Evolutionary conservation across 768 basidiomycete genomes (phyloP).

Genomic region (Zangia roseola): DNA sequence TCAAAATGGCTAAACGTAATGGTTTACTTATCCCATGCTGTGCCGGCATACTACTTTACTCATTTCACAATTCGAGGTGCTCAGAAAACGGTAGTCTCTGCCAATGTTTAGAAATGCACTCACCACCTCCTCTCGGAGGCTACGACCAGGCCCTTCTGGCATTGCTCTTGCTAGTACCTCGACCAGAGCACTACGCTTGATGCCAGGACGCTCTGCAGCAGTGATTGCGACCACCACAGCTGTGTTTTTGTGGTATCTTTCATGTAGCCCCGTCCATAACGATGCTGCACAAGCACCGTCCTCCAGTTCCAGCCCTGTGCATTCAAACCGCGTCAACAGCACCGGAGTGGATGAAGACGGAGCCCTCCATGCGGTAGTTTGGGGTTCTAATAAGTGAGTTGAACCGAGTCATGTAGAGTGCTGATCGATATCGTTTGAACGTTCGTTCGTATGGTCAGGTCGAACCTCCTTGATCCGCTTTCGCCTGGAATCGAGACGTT

Average conservation of each 20-base stretch:
- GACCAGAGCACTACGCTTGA: slow-evolving; percentile 1
- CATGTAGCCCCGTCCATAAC: slow-evolving; percentile 34
- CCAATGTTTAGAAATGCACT: slow-evolving; percentile 17
- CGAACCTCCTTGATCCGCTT: slow-evolving; percentile 43
- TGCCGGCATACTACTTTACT: too few relatives aligned
- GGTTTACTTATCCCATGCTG: too few relatives aligned
- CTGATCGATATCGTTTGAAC: background rate
- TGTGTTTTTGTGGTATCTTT: slow-evolving; percentile 40
- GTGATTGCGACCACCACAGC: slow-evolving; percentile 24
- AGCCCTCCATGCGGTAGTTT: slow-evolving; percentile 52
- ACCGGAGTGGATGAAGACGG: slow-evolving; percentile 26
- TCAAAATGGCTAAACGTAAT: background rate
- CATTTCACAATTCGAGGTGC: background rate
- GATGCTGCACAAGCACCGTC: slow-evolving; percentile 25
- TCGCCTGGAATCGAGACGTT: slow-evolving; percentile 40
- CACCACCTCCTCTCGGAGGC: slow-evolving; percentile 1
- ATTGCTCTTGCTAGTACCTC: background rate
- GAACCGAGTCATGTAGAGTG: background rate
- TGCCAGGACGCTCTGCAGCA: slow-evolving; percentile 12
- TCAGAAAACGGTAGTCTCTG: background rate
- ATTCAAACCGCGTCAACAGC: slow-evolving; percentile 15
- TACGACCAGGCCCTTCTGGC: slow-evolving; percentile 9
- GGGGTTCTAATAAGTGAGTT: slow-evolving; percentile 74
- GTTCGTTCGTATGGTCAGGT: slow-evolving; percentile 35
- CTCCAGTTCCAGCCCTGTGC: background rate